Evolutionary conservation across 768 basidiomycete genomes (phyloP).

Genomic region (Trametes elegans): DNA sequence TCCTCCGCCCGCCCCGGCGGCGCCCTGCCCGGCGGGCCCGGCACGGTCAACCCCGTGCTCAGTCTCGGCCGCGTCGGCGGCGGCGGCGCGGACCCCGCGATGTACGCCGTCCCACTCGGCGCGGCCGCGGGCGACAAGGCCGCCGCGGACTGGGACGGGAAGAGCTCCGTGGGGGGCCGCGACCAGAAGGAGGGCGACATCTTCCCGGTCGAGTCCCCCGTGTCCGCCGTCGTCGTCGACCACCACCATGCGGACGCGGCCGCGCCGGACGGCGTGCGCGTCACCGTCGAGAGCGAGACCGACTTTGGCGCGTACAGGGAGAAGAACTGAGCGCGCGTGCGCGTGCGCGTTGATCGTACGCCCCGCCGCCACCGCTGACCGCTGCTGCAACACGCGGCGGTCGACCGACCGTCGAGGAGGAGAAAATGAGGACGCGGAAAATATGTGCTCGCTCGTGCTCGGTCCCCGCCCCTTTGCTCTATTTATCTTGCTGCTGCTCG

Average conservation of each 20-base stretch:
- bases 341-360: too few species aligned
- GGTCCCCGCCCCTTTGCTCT: too few species aligned
- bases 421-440: too few species aligned
- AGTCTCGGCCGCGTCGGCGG: slow-evolving; percentile 24
- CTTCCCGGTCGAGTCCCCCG: slow-evolving; percentile 19
- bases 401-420: too few species aligned
- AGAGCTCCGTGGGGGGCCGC: slow-evolving; percentile 30
- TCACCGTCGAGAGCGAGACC: slow-evolving; percentile 34
- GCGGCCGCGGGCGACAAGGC: slow-evolving; percentile 27
- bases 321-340: slow-evolving; percentile 16
- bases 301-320: slow-evolving; percentile 26
- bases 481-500: too few species aligned
- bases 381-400: too few species aligned
- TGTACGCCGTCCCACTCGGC: slow-evolving; percentile 33
- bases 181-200: slow-evolving; percentile 29
- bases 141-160: slow-evolving; percentile 28
- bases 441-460: too few species aligned
- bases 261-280: slow-evolving; percentile 23
- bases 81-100: slow-evolving; percentile 19
- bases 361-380: too few species aligned
- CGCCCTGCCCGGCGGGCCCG: neutral
- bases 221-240: too few species aligned
- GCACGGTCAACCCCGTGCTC: slow-evolving; percentile 28
- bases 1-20: slow-evolving; percentile 23
- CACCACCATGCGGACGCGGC: neutral